Conservation (phyloP, 2,329 filamentous ascomycete species). For the Colletotrichum brevisporum region DNA sequence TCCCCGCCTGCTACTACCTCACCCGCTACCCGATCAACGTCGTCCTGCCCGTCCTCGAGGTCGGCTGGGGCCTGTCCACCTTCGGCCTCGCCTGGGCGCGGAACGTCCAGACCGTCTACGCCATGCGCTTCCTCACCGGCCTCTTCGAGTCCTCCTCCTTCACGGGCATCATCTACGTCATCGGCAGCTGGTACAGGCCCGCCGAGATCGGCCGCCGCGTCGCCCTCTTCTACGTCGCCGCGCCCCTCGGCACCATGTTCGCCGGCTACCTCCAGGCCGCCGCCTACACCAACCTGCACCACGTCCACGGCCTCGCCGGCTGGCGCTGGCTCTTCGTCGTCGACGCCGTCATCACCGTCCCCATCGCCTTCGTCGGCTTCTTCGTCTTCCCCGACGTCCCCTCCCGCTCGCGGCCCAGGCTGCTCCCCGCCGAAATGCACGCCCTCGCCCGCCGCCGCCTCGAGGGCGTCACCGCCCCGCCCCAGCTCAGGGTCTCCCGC, state of each 20-base stretch:
- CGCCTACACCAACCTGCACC: conserved; percentile 67
- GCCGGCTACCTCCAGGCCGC: conserved; percentile 70
- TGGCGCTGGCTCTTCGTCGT: conserved; percentile 72
- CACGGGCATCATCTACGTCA: conserved; percentile 49
- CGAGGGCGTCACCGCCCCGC: conserved; percentile 46
- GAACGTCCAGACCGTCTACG: conserved; percentile 53
- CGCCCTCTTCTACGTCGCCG: conserved; percentile 63
- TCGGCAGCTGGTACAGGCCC: conserved; percentile 59
- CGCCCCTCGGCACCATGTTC: conserved; percentile 68
- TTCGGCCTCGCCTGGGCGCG: conserved; percentile 49
- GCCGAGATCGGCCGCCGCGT: conserved; percentile 63
- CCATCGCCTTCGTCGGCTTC: conserved; percentile 64
- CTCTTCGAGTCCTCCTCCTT: conserved; percentile 54
- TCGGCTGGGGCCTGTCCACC: conserved; percentile 50
- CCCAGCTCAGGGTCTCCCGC: conserved; percentile 49
- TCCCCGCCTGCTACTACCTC: conserved; percentile 55
- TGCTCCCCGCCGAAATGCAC: conserved; percentile 47
- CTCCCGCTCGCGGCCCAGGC: conserved; percentile 49
- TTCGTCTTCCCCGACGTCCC: conserved; percentile 50
- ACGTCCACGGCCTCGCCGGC: conserved; percentile 62
- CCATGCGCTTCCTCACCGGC: conserved; percentile 59
- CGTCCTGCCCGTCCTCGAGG: conserved; percentile 47
- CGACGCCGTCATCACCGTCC: conserved; percentile 70
- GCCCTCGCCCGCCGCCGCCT: conserved; percentile 49
- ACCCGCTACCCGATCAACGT: conserved; percentile 54